Evolutionary conservation across 2,329 filamentous ascomycete species (phyloP), one percentile per base, ranked within the genome.

Genomic region (Nectriaceae sp.): DNA sequence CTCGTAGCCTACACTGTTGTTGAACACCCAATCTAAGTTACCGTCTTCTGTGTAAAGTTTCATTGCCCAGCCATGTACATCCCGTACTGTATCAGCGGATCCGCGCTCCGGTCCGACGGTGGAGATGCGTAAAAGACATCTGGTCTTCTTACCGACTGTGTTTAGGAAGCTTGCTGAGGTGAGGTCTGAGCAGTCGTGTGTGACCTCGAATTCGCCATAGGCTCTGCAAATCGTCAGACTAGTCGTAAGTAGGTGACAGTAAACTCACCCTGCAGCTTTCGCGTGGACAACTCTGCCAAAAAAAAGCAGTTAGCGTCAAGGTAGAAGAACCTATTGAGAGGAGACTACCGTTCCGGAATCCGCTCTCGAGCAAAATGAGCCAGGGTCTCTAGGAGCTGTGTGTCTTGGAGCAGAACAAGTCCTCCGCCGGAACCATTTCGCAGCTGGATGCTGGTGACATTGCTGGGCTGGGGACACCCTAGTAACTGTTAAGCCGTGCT

Each of bases 11-110:
- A 53, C 54, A 16, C 85, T 90, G 70, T 90, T 89, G 72, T 89
- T 89, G 64, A 81, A 85, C 18, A 90, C 87, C 75, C 85, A 84
- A 65, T 90, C 87, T 80, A 81, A 88, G 64, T 88, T 62, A 18
- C 87, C 87, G 54, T 88, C 83, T 29, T 88, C 83, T 0, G 86
- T 89, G 59, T 87, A 89, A 31, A 69, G 58, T 50, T 70, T 69
- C 46, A 68, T 49, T 2, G 85, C 83, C 60, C 88, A 89, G 1
- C 87, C 87, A 49, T 85, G 84, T 0, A 88, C 82, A 70, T 90
- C 87, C 22, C 87, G 79, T 4, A 81, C 82, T 0, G 83, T 84
- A 55, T 90, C 87, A 2, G 83, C 77, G 52, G 82, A 85, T 22
- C 86, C 87, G 16, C 80, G 75, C 38, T 79, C 84, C 5, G 84